phyloP scores from a whole-genome alignment of 1,284 basidiomycete genomes.

The Pterulicium gracile region DNA sequence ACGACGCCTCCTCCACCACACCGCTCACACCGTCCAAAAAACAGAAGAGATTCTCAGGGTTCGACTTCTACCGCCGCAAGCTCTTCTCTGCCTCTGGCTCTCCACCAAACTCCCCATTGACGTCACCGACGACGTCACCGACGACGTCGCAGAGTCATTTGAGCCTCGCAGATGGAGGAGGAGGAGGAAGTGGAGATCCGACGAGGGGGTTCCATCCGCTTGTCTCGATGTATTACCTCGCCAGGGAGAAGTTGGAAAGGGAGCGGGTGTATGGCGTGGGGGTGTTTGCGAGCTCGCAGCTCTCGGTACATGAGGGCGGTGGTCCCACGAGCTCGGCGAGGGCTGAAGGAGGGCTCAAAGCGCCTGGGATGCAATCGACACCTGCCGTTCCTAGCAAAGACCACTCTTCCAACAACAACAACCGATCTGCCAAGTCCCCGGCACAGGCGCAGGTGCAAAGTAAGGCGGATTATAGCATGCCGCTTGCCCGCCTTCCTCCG shows the following conservation, averaged over 20 bases:
- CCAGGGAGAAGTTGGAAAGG: slow-evolving; percentile 90
- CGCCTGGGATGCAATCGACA: slow-evolving; percentile 2
- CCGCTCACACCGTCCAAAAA: slow-evolving; percentile 40
- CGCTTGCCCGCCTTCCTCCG: slow-evolving; percentile 68
- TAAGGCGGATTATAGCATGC: slow-evolving; percentile 73
- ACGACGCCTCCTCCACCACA: slow-evolving; percentile 32
- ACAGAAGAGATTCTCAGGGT: slow-evolving; percentile 75
- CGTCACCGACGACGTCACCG: slow-evolving; percentile 36
- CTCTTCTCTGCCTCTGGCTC: slow-evolving; percentile 60
- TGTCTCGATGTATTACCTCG: slow-evolving; percentile 93
- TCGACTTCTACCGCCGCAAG: slow-evolving; percentile 92
- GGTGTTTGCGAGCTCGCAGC: slow-evolving; percentile 87
- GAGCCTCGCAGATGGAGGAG: slow-evolving; percentile 30
- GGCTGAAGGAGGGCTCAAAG: slow-evolving; percentile 10
- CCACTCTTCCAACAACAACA: slow-evolving; percentile 6
- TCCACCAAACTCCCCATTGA: too few relatives aligned
- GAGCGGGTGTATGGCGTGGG: slow-evolving; percentile 90
- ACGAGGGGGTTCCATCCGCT: slow-evolving; percentile 91
- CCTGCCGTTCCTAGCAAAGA: slow-evolving; percentile 8
- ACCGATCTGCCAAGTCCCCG: not conserved
- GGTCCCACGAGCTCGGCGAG: slow-evolving; percentile 6
- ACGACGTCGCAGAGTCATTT: slow-evolving; percentile 44
- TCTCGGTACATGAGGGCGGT: slow-evolving; percentile 19
- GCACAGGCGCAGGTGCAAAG: slow-evolving; percentile 8
- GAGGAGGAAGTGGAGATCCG: slow-evolving; percentile 58